These are phyloP conservation scores for Sphagnum tenellum DNA, from an alignment of 225 moss, liverwort and hornwort genomes.

Conservation along the genomic window DNA sequence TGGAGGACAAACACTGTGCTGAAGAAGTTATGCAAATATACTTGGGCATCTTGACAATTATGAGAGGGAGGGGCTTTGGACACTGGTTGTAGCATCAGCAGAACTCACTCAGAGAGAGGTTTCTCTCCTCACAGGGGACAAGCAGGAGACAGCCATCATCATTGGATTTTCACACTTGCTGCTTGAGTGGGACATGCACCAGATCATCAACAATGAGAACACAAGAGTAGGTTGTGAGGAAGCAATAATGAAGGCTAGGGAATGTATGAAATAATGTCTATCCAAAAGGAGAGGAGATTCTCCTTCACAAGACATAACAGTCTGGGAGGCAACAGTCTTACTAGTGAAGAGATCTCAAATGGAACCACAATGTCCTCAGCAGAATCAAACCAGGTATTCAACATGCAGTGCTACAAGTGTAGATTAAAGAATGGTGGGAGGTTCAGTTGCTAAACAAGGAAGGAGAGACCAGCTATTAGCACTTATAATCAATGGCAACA, in stretches of 20 bases:
- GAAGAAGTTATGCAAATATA: conserved; percentile 21
- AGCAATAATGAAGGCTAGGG: conserved; percentile 26
- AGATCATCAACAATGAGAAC: conserved; percentile 33
- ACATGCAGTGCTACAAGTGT: conserved; percentile 5
- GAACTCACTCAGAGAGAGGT: conserved; percentile 15
- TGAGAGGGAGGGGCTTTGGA: conserved; percentile 45
- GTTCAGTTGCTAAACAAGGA: conserved; percentile 4
- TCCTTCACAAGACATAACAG: conserved; percentile 13
- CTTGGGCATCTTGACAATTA: conserved; percentile 36
- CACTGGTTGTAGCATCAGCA: conserved; percentile 31
- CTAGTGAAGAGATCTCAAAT: conserved; percentile 6
- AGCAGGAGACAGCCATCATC: conserved; percentile 51
- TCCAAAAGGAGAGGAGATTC: conserved; percentile 8
- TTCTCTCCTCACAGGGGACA: conserved; percentile 18
- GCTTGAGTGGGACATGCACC: conserved; percentile 44
- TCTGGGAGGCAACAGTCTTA: conserved; percentile 10
- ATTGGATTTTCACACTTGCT: conserved; percentile 44
- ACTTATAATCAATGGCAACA: conserved; percentile 52
- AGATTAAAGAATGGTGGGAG: not conserved
- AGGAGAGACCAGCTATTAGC: conserved; percentile 17
- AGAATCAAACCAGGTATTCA: not conserved
- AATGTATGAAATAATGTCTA: conserved; percentile 13
- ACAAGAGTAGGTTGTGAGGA: conserved; percentile 23
- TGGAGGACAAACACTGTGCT: conserved; percentile 11
- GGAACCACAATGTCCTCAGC: conserved; percentile 7